Evolutionary conservation across 139 green algal species (phyloP).

Genomic region (Edaphochlamys debaryana): DNA sequence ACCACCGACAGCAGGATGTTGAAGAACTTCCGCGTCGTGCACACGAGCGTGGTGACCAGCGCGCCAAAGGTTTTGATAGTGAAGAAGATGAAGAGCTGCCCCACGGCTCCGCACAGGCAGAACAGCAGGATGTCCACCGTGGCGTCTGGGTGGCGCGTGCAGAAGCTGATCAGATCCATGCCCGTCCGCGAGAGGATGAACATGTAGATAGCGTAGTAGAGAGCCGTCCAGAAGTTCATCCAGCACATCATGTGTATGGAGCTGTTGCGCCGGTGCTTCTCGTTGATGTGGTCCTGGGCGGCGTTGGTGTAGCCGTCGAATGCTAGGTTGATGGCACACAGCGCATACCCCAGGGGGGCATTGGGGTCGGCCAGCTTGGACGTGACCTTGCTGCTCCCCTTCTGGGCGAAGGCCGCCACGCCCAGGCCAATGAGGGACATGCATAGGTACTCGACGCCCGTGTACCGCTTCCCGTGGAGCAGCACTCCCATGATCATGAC

Average conservation of each 20-base stretch:
- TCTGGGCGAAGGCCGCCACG: conserved; percentile 84
- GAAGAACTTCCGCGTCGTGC: conserved; percentile 99
- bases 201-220: conserved; percentile 84
- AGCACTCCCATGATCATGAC: conserved; percentile 96
- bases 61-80: conserved; percentile 94
- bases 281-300: conserved; percentile 88
- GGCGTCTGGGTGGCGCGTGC: conserved; percentile 75
- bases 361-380: conserved; percentile 86
- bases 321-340: conserved; percentile 92
- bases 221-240: conserved; percentile 96
- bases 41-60: conserved; percentile 92
- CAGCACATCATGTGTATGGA: conserved; percentile 95
- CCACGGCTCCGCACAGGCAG: conserved; percentile 93
- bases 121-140: conserved; percentile 87
- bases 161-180: conserved; percentile 78
- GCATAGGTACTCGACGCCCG: conserved; percentile 87
- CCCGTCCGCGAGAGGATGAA: conserved; percentile 63
- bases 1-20: conserved; percentile 91
- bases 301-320: conserved; percentile 98
- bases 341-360: conserved; percentile 86
- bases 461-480: conserved; percentile 87
- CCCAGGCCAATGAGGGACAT: conserved; percentile 85
- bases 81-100: conserved; percentile 98
- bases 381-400: conserved; percentile 69
- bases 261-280: conserved; percentile 72